These are phyloP conservation scores for Prunus campanulata DNA, from an alignment of 306 rosid species.

Conservation along the genomic window DNA sequence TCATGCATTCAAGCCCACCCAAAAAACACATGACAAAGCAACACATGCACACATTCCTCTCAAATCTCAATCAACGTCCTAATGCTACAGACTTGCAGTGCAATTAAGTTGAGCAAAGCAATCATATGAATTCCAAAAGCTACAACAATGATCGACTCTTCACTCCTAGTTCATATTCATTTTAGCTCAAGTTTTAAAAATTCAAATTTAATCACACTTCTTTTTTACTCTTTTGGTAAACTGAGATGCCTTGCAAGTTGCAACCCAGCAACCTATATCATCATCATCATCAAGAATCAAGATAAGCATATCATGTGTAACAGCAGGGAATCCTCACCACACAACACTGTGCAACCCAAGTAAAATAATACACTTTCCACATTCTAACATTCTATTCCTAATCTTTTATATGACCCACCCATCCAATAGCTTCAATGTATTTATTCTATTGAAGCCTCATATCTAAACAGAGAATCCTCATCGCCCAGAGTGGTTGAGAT, in stretches of 20 bases:
- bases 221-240: background rate
- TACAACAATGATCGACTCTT: background rate
- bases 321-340: no score
- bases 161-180: background rate
- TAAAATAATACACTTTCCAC: background rate
- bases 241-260: no score
- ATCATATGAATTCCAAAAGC: background rate
- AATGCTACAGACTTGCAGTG: background rate
- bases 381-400: no score
- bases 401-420: background rate
- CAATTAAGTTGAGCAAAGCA: background rate
- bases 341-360: no score
- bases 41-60: background rate
- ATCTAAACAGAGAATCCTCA: background rate
- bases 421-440: background rate
- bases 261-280: no score
- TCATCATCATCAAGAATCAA: no score
- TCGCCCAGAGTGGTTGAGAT: background rate
- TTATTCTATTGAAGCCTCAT: background rate
- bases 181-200: background rate
- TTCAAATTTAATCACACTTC: background rate
- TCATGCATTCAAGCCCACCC: constrained; percentile 9
- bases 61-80: background rate
- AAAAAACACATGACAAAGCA: background rate
- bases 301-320: no score